Percentiles rank a stretch among this genome's conserved stretches.
Evolutionary conservation across 139 green algal genomes (phyloP).

Genomic region (Gonium pectorale): DNA sequence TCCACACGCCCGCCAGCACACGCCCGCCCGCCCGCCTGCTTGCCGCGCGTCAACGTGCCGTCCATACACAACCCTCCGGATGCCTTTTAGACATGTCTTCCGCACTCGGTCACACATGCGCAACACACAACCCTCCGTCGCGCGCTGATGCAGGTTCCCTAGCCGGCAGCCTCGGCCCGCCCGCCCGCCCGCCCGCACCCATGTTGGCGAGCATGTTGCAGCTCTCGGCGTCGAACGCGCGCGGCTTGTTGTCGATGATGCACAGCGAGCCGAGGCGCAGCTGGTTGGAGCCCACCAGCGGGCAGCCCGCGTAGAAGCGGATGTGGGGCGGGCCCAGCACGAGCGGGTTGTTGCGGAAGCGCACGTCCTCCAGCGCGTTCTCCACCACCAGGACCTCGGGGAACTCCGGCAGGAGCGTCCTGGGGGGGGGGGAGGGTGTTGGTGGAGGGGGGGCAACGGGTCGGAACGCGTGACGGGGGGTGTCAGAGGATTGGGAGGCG

Average conservation of each 20-base stretch:
- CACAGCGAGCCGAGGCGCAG: conserved; percentile 81
- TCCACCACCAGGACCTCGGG: conserved; percentile 84
- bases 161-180: neutral
- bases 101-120: no score
- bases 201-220: conserved; percentile 87
- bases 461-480: neutral
- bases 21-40: no score
- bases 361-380: conserved; percentile 75
- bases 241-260: conserved; percentile 83
- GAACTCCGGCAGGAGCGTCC: conserved; percentile 79
- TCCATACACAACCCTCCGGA: no score
- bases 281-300: conserved; percentile 74
- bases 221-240: conserved; percentile 76
- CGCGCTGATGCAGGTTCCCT: no score
- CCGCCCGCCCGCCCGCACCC: conserved; percentile 59
- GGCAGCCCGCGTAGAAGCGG: conserved; percentile 91
- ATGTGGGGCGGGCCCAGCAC: conserved; percentile 79
- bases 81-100: no score
- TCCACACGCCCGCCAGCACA: no score
- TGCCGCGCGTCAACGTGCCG: no score
- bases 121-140: neutral
- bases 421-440: conserved; percentile 24
- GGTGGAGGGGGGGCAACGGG: neutral
- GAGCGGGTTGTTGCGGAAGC: conserved; percentile 83
- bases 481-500: no score